Percentiles rank a stretch among this genome's conserved stretches.
These are phyloP conservation scores for Trichoderma arundinaceum DNA, from an alignment of 2,329 filamentous ascomycete genomes.

Conservation along the genomic window DNA sequence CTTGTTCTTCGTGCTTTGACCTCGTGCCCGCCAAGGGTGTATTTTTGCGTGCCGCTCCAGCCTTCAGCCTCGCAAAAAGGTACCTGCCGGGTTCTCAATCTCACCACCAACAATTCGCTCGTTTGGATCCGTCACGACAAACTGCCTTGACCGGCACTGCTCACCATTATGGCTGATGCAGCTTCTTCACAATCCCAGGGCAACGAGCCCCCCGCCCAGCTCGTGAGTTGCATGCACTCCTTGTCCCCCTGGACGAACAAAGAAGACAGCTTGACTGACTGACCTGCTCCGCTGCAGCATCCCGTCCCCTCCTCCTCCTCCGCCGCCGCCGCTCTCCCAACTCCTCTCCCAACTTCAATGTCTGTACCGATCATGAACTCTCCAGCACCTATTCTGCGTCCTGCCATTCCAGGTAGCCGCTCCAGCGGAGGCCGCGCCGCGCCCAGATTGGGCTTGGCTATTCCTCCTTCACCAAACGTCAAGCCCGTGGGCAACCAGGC, in stretches of 20 bases:
- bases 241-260: not conserved
- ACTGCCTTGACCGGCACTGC: conserved; percentile 33
- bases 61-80: conserved; percentile 16
- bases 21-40: not conserved
- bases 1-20: not conserved
- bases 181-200: conserved; percentile 36
- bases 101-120: conserved; percentile 27
- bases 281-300: conserved; percentile 20
- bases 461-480: conserved; percentile 83
- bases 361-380: conserved; percentile 69
- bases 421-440: conserved; percentile 58
- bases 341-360: conserved; percentile 44
- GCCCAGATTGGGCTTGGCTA: conserved; percentile 84
- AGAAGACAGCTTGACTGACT: conserved; percentile 24
- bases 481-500: conserved; percentile 70
- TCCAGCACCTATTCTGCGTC: conserved; percentile 79
- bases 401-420: conserved; percentile 75
- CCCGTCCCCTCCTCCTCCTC: conserved; percentile 9
- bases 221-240: conserved; percentile 33
- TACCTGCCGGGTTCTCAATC: not conserved
- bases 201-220: conserved; percentile 33
- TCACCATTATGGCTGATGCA: conserved; percentile 39
- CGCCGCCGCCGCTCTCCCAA: conserved; percentile 36
- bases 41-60: conserved; percentile 14
- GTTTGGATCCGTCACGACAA: conserved; percentile 17